Evolutionary conservation across 352 stramenopile species (phyloP).

Genomic region (Elongisporangium anandrum): DNA sequence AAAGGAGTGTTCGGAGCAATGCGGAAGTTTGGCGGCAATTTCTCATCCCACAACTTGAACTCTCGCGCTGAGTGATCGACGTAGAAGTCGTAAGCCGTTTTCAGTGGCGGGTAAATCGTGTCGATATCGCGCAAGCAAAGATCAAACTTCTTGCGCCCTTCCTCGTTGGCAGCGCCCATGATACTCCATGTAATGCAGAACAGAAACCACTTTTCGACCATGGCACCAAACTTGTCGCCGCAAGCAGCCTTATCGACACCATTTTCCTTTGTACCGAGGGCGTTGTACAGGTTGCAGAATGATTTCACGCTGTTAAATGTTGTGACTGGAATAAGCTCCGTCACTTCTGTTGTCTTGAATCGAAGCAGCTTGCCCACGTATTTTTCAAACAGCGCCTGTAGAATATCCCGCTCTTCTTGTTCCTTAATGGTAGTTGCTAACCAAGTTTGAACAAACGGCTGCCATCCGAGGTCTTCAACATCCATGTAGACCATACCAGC

Average conservation of each 20-base stretch:
- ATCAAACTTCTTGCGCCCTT: slow-evolving; percentile 80
- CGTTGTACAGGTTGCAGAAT: slow-evolving; percentile 86
- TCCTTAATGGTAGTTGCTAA: slow-evolving; percentile 53
- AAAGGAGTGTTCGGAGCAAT: slow-evolving; percentile 71
- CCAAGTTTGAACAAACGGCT: slow-evolving; percentile 76
- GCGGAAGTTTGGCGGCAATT: slow-evolving; percentile 68
- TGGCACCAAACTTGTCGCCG: slow-evolving; percentile 60
- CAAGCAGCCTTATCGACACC: slow-evolving; percentile 55
- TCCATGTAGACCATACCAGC: slow-evolving; percentile 95
- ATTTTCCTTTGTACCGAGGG: slow-evolving; percentile 62
- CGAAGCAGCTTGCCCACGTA: slow-evolving; percentile 72
- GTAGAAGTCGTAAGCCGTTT: slow-evolving; percentile 93
- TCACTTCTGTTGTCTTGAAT: slow-evolving; percentile 62
- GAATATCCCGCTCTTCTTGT: slow-evolving; percentile 62
- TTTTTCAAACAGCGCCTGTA: slow-evolving; percentile 74
- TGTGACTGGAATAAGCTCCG: slow-evolving; percentile 73
- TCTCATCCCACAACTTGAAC: slow-evolving; percentile 85
- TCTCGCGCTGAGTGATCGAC: slow-evolving; percentile 76
- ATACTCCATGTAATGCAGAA: slow-evolving; percentile 86
- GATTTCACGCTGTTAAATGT: slow-evolving; percentile 81
- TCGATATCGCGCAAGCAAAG: slow-evolving; percentile 90
- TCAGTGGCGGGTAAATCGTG: slow-evolving; percentile 87
- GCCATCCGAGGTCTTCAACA: slow-evolving; percentile 77
- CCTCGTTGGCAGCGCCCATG: slow-evolving; percentile 82
- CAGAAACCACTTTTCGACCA: slow-evolving; percentile 82